Percentiles rank a stretch among this genome's conserved stretches.
phyloP scores from a whole-genome alignment of 257 asterid species.

The Solanum medicagineum region DNA sequence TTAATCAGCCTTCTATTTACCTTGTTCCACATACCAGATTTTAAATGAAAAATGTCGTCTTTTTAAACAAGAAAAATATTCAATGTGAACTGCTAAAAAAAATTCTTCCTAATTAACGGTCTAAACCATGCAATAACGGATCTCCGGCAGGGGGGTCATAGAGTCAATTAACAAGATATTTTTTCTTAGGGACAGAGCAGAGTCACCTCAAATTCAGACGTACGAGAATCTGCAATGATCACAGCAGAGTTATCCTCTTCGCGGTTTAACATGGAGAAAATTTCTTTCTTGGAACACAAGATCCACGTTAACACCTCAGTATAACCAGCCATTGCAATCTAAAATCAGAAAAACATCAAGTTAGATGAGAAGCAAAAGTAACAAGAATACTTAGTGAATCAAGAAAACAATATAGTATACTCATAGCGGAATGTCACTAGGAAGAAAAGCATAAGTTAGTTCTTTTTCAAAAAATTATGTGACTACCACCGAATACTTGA shows the following conservation, averaged over 20 bases:
- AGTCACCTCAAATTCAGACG: slow-evolving; percentile 92
- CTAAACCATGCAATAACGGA: not conserved
- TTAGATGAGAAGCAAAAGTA: not conserved
- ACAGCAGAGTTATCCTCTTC: slow-evolving; percentile 65
- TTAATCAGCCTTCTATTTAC: not conserved
- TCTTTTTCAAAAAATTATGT: not conserved
- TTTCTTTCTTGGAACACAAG: slow-evolving; percentile 71
- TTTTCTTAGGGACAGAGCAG: too few relatives aligned
- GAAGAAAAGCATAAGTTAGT: not conserved
- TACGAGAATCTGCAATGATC: slow-evolving; percentile 74
- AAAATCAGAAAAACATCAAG: not conserved
- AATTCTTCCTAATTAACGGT: not conserved
- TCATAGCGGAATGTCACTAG: not conserved
- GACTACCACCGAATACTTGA: not conserved
- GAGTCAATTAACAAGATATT: not conserved
- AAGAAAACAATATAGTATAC: not conserved
- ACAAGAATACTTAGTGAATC: not conserved
- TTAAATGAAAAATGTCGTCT: not conserved
- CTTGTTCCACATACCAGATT: not conserved
- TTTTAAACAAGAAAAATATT: not conserved
- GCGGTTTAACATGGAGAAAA: slow-evolving; percentile 70
- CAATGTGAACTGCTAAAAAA: not conserved
- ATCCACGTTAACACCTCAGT: slow-evolving; percentile 70
- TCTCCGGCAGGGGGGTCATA: not conserved
- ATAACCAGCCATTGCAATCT: slow-evolving; percentile 86